phyloP scores from a whole-genome alignment of 2,329 filamentous ascomycete genomes.

The Annulohypoxylon truncatum region DNA sequence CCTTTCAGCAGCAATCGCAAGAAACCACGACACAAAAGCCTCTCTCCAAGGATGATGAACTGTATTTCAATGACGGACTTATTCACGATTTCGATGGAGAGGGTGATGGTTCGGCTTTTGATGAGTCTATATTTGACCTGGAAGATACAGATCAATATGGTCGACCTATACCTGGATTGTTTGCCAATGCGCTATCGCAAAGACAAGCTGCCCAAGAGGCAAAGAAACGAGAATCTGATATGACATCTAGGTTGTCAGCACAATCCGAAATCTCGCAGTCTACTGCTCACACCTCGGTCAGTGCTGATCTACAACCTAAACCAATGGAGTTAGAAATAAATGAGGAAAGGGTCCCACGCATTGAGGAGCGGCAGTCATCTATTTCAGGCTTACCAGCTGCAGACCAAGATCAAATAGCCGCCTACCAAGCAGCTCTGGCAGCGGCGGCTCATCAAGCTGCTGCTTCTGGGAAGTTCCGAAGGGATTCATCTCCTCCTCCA shows the following conservation, averaged over 20 bases:
- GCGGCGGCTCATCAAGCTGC: constrained; percentile 83
- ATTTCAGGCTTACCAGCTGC: constrained; percentile 22
- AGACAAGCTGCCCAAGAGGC: constrained; percentile 52
- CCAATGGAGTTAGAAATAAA: constrained; percentile 17
- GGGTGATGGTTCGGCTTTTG: constrained; percentile 69
- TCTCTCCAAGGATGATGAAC: constrained; percentile 64
- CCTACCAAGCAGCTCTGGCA: constrained; percentile 86
- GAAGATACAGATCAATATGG: constrained; percentile 73
- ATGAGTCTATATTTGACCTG: constrained; percentile 79
- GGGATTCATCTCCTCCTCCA: constrained; percentile 63
- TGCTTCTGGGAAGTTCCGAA: constrained; percentile 78
- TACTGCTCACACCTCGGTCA: constrained; percentile 65
- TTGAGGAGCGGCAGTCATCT: constrained; percentile 39
- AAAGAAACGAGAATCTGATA: constrained; percentile 61
- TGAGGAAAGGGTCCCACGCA: constrained; percentile 27
- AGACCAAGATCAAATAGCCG: constrained; percentile 59
- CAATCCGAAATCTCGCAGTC: constrained; percentile 59
- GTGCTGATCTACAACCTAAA: constrained; percentile 49
- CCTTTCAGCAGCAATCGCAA: constrained; percentile 36
- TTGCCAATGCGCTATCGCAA: constrained; percentile 64
- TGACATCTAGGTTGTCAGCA: constrained; percentile 58
- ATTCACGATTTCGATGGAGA: constrained; percentile 64
- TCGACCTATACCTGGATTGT: constrained; percentile 68
- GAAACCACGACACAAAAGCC: constrained; percentile 25
- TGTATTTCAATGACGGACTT: constrained; percentile 77